A percentile compares a stretch with the other conserved stretches of the same genome.
These are phyloP conservation scores for Elsinoe arachidis DNA, from an alignment of 2,329 filamentous ascomycete genomes.

Conservation along the genomic window DNA sequence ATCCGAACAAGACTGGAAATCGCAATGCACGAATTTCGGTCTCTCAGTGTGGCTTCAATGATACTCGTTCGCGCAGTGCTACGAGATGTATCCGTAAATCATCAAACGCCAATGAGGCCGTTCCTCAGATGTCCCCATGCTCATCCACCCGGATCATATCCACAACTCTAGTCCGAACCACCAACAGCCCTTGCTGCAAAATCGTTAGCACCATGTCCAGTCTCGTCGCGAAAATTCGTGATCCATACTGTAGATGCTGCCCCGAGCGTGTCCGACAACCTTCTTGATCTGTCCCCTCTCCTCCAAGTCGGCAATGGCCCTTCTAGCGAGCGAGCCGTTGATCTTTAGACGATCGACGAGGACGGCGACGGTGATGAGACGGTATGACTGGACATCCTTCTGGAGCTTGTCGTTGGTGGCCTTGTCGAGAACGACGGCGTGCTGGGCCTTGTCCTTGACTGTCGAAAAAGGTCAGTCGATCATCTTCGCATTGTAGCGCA, in stretches of 20 bases:
- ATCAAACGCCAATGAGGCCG: constrained; percentile 12
- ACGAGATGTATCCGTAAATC: constrained; percentile 13
- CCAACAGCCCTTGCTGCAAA: constrained; percentile 21
- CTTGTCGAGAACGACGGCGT: constrained; percentile 99
- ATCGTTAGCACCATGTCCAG: neutral
- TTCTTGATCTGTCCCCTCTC: constrained; percentile 98
- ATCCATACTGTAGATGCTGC: constrained; percentile 91
- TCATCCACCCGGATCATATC: constrained; percentile 3
- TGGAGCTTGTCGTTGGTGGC: constrained; percentile 93
- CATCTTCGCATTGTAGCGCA: neutral
- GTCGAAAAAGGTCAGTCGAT: constrained; percentile 24
- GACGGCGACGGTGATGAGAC: constrained; percentile 95
- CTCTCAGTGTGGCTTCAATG: neutral
- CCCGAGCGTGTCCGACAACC: constrained; percentile 90
- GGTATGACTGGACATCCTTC: constrained; percentile 99
- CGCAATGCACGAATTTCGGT: too few relatives aligned
- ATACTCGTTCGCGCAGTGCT: constrained; percentile 12
- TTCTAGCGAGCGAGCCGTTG: constrained; percentile 92
- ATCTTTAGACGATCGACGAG: constrained; percentile 99
- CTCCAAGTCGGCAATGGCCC: constrained; percentile 86
- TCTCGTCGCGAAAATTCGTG: neutral
- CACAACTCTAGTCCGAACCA: constrained; percentile 19
- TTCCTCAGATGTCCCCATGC: constrained; percentile 10
- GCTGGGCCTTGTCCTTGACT: constrained; percentile 99
- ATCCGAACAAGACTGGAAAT: too few relatives aligned